phyloP scores from a whole-genome alignment of 225 moss, liverwort and hornwort species.

The Neckera pumila region DNA sequence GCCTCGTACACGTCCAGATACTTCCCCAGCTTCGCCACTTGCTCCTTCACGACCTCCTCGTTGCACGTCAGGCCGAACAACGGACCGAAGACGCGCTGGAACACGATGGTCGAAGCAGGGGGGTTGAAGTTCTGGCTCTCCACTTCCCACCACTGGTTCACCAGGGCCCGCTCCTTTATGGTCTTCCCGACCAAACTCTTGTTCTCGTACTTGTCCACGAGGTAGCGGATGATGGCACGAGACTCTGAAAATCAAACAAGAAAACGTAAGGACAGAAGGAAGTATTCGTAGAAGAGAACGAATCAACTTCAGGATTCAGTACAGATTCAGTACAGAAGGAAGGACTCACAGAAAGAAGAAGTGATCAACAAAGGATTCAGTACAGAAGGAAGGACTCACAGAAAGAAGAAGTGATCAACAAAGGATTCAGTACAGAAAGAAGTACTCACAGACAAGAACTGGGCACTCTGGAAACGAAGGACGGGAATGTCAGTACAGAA shows the following conservation, averaged over 20 bases:
- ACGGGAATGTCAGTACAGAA: too few species aligned
- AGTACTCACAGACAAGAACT: too few species aligned
- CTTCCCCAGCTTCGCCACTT: slow-evolving; percentile 8
- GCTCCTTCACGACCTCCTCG: not conserved
- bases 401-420: too few species aligned
- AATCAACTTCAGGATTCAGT: not conserved
- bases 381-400: not conserved
- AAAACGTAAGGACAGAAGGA: not conserved
- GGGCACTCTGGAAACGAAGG: too few species aligned
- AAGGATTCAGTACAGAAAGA: too few species aligned
- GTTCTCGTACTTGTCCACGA: slow-evolving; percentile 6
- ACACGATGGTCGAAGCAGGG: not conserved
- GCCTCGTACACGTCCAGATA: slow-evolving; percentile 19
- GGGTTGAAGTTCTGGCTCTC: slow-evolving; percentile 18
- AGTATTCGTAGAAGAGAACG: too few species aligned
- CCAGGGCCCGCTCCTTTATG: not conserved
- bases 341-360: too few species aligned
- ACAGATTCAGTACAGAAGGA: too few species aligned
- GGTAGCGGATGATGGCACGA: slow-evolving; percentile 3
- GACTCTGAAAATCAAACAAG: not conserved
- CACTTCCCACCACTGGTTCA: slow-evolving; percentile 34
- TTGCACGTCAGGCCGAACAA: not conserved
- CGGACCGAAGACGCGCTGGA: not conserved
- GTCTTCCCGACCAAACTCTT: not conserved
- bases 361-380: not conserved